A percentile compares a stretch with the other conserved stretches of the same genome.
Evolutionary conservation across 305 asterid genomes (phyloP).

Genomic region (Rubia tinctorum): DNA sequence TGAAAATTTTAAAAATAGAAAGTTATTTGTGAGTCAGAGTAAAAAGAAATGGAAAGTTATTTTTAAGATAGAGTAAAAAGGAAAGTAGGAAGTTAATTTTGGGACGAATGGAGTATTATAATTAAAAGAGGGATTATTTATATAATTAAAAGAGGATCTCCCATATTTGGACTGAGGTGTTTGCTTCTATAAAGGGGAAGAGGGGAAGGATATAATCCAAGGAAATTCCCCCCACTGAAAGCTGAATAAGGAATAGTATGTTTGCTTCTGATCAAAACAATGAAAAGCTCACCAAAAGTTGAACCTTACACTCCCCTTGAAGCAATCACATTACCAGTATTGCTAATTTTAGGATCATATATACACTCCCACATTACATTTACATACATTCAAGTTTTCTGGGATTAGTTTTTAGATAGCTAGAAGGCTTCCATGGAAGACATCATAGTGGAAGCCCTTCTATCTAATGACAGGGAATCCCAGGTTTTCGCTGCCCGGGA

Average conservation of each 20-base stretch:
- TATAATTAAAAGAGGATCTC: too few relatives aligned
- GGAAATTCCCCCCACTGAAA: slow-evolving; percentile 38
- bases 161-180: slow-evolving; percentile 17
- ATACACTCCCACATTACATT: slow-evolving; percentile 2
- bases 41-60: too few relatives aligned
- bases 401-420: background rate
- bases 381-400: background rate
- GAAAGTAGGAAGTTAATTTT: background rate
- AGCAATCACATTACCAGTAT: slow-evolving; percentile 41
- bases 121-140: too few relatives aligned
- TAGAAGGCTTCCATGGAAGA: slow-evolving; percentile 34
- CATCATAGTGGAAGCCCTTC: slow-evolving; percentile 58
- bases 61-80: too few relatives aligned
- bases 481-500: slow-evolving; percentile 53
- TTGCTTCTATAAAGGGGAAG: slow-evolving; percentile 44
- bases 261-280: slow-evolving; percentile 70
- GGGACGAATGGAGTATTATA: background rate
- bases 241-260: slow-evolving; percentile 36
- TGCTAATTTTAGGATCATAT: background rate
- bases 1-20: too few relatives aligned
- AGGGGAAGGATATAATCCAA: slow-evolving; percentile 34
- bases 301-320: slow-evolving; percentile 52
- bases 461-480: slow-evolving; percentile 47
- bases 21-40: too few relatives aligned
- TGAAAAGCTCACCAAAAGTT: slow-evolving; percentile 28